phyloP scores from a whole-genome alignment of 108 stramenopile species.

The Nannochloropsis granulata region DNA sequence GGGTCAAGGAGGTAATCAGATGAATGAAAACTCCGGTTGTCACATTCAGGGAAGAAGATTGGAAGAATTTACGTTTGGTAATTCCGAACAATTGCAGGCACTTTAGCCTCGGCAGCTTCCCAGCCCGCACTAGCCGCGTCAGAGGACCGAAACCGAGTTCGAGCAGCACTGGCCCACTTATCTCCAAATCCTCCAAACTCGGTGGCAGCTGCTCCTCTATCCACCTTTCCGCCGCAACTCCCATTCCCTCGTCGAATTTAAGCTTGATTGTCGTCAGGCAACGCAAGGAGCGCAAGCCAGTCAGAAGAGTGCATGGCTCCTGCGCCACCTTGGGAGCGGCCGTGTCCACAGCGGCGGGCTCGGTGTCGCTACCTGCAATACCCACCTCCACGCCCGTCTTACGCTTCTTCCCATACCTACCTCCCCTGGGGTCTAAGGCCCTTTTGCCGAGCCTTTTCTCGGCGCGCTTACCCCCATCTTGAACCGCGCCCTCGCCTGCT shows the following conservation, averaged over 20 bases:
- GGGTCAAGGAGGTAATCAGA: not conserved
- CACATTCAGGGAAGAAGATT: too few relatives aligned
- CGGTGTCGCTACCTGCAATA: too few relatives aligned
- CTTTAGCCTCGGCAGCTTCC: not conserved
- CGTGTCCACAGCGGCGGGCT: not conserved
- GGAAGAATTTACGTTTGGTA: not conserved
- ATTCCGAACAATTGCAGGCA: not conserved
- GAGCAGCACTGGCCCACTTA: not conserved
- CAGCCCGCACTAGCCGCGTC: not conserved
- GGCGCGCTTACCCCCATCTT: too few relatives aligned
- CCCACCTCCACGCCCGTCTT: not conserved
- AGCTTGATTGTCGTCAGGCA: not conserved
- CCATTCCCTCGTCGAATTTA: not conserved
- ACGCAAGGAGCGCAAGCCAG: not conserved
- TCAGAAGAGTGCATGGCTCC: not conserved
- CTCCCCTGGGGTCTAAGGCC: too few relatives aligned
- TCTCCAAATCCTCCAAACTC: not conserved
- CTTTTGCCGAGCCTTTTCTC: too few relatives aligned
- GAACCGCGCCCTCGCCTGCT: too few relatives aligned
- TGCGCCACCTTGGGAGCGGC: not conserved
- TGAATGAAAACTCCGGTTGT: not conserved
- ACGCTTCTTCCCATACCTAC: too few relatives aligned
- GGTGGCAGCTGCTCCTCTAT: not conserved
- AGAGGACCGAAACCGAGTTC: not conserved
- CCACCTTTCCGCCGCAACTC: not conserved